Conservation (phyloP, 2,329 filamentous ascomycete species). For the Penicillium capsulatum region DNA sequence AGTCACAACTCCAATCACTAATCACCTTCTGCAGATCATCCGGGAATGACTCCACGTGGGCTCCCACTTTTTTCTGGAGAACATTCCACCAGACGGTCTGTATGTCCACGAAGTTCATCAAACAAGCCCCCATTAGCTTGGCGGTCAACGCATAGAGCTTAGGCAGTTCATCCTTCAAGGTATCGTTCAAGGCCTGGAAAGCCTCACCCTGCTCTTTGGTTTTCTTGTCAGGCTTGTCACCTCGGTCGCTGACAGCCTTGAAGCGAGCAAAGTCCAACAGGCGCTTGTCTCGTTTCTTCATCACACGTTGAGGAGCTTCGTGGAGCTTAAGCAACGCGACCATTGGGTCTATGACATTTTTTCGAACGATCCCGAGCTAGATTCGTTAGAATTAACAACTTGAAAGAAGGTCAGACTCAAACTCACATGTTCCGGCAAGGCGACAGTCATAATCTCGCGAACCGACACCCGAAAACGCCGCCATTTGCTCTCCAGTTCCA, state of each 20-base stretch:
- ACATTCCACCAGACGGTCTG: slow-evolving; percentile 78
- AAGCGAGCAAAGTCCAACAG: slow-evolving; percentile 82
- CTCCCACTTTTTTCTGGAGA: slow-evolving; percentile 77
- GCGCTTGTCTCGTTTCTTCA: slow-evolving; percentile 93
- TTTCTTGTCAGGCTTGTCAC: slow-evolving; percentile 84
- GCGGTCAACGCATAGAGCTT: slow-evolving; percentile 77
- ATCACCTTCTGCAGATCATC: slow-evolving; percentile 70
- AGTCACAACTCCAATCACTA: slow-evolving; percentile 73
- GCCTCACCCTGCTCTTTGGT: slow-evolving; percentile 79
- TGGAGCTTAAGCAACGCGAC: slow-evolving; percentile 73
- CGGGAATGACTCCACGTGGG: slow-evolving; percentile 64
- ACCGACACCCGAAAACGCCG: slow-evolving; percentile 83
- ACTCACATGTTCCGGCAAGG: slow-evolving; percentile 74
- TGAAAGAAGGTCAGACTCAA: too few relatives aligned
- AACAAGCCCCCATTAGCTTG: slow-evolving; percentile 75
- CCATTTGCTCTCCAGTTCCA: slow-evolving; percentile 92
- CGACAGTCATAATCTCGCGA: slow-evolving; percentile 76
- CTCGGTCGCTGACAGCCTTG: slow-evolving; percentile 69
- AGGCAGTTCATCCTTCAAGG: slow-evolving; percentile 86
- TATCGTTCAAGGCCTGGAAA: slow-evolving; percentile 86
- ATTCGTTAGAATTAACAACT: too few relatives aligned
- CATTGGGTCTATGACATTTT: slow-evolving; percentile 81
- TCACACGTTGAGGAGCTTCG: slow-evolving; percentile 77
- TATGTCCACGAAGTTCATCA: slow-evolving; percentile 78
- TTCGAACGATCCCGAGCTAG: slow-evolving; percentile 64